These are phyloP conservation scores for Pistacia integerrima DNA, from an alignment of 345 rosid species.

Conservation along the genomic window DNA sequence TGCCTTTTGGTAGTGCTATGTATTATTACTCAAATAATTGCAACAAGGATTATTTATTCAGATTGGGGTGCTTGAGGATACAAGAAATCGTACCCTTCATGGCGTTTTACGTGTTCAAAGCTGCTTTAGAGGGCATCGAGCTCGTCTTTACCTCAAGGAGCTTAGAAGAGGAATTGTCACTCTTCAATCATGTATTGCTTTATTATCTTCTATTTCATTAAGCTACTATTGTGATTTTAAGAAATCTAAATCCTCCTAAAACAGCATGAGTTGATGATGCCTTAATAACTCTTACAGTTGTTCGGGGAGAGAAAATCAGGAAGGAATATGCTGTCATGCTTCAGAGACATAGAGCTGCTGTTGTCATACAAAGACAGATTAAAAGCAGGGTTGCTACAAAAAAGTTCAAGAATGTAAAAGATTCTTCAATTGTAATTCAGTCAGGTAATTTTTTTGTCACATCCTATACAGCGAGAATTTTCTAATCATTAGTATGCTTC, in stretches of 20 bases:
- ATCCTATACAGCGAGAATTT: not conserved
- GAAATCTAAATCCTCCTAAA: not conserved
- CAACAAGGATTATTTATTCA: constrained; percentile 35
- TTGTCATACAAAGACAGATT: constrained; percentile 65
- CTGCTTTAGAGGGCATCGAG: constrained; percentile 91
- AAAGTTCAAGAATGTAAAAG: constrained; percentile 44
- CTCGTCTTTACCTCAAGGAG: constrained; percentile 63
- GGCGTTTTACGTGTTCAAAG: constrained; percentile 94
- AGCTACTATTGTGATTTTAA: constrained; percentile 15
- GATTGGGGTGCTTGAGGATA: constrained; percentile 98
- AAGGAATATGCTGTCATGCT: constrained; percentile 64
- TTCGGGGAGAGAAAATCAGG: constrained; percentile 72
- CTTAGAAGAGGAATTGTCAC: constrained; percentile 61
- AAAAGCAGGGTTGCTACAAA: constrained; percentile 52
- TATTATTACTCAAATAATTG: not conserved
- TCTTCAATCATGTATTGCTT: constrained; percentile 81
- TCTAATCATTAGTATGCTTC: constrained; percentile 17
- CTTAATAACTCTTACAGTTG: constrained; percentile 50
- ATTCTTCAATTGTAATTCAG: constrained; percentile 69
- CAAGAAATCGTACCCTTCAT: constrained; percentile 94
- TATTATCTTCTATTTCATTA: constrained; percentile 6
- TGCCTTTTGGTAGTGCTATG: not conserved
- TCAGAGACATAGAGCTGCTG: constrained; percentile 83
- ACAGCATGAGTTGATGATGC: constrained; percentile 9
- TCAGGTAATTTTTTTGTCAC: constrained; percentile 51